Base-by-base conservation (phyloP, 768 basidiomycete species). In the Trametes gibbosa region DNA sequence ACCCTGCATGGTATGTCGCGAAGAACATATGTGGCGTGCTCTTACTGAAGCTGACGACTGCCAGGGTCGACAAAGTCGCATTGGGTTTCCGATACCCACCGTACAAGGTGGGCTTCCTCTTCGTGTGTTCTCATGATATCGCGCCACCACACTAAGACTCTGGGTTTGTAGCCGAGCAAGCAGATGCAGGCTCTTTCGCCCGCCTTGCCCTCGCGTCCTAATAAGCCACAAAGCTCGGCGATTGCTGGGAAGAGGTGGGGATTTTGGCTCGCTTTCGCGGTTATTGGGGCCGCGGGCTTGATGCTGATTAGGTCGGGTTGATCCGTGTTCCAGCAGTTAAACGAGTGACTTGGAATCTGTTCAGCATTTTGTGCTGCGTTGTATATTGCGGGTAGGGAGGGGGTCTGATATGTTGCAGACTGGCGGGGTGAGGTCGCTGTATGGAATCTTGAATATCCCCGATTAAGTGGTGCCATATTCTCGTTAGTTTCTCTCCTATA, bases 1-100 rank as follows among this genome's bases (percentile, higher is more conserved):
- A 68, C 0, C 79, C 76, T 29, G 55, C 66, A 54, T 77, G 70
- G 75, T 73, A 52, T 42, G 69, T 63, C 23, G n/a, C 17, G 3
- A 8, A 12, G 16, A 4, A 21, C 2, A 35, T 9, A 12, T 51
- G n/a, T 46, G 41, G 5, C 42, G 17, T 21, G 10, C 29, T n/a
- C 3, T 10, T 1, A 14, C 29, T 25, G 14, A 41, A 13, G 0
- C 4, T 14, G n/a, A 19, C 14, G 3, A 14, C 5, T 17, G 5
- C 19, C 45, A 62, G 56, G 56, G 50, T 62, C 2, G 56, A 63
- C 57, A 58, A 46, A 21, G 2, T 56, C 21, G 59, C 40, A 13
- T 52, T 61, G 27, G 48, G 56, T 3, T 52, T 45, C 47, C 55
- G 63, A 25, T 64, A 46, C 56, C 59, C 63, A 1, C 63, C 63